Percentiles rank a stretch among this genome's conserved stretches.
phyloP scores from a whole-genome alignment of 495 filamentous ascomycete species.

The Bombardia bombarda region DNA sequence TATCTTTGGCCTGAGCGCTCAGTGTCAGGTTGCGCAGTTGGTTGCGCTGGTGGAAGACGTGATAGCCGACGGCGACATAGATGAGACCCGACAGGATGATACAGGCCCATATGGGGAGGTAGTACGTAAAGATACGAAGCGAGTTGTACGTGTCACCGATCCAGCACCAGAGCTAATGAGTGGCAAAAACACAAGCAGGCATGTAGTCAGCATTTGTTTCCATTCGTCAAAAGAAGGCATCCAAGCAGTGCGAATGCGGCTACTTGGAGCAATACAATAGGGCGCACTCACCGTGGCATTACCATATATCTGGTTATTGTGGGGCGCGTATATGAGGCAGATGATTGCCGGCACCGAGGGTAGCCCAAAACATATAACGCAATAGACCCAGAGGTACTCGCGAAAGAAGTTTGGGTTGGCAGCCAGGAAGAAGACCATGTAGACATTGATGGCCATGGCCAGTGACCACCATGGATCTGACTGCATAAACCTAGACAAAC shows the following conservation, averaged over 20 bases:
- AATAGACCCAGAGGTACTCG: conserved; percentile 60
- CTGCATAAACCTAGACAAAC: conserved; percentile 49
- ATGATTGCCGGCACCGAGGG: conserved; percentile 62
- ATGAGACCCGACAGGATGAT: conserved; percentile 61
- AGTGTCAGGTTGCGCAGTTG: conserved; percentile 44
- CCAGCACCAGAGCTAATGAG: conserved; percentile 86
- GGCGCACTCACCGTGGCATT: conserved; percentile 48
- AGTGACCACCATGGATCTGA: conserved; percentile 54
- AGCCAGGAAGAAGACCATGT: conserved; percentile 71
- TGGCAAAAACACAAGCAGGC: too few relatives aligned
- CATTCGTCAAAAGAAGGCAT: neutral
- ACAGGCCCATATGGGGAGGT: conserved; percentile 79
- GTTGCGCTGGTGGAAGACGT: conserved; percentile 55
- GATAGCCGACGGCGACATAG: conserved; percentile 62
- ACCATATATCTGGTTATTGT: conserved; percentile 56
- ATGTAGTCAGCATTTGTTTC: neutral
- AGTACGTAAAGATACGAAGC: conserved; percentile 70
- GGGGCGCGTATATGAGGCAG: conserved; percentile 47
- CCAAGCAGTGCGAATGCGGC: neutral
- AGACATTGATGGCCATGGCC: conserved; percentile 82
- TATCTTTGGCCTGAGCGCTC: conserved; percentile 24
- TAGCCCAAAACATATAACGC: conserved; percentile 63
- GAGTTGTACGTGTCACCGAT: conserved; percentile 57
- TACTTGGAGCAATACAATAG: neutral
- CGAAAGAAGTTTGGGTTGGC: conserved; percentile 59